Evolutionary conservation across 164 flowering plant species (phyloP), one percentile per base, ranked within the genome.

Genomic region (Hamamelis virginiana): DNA sequence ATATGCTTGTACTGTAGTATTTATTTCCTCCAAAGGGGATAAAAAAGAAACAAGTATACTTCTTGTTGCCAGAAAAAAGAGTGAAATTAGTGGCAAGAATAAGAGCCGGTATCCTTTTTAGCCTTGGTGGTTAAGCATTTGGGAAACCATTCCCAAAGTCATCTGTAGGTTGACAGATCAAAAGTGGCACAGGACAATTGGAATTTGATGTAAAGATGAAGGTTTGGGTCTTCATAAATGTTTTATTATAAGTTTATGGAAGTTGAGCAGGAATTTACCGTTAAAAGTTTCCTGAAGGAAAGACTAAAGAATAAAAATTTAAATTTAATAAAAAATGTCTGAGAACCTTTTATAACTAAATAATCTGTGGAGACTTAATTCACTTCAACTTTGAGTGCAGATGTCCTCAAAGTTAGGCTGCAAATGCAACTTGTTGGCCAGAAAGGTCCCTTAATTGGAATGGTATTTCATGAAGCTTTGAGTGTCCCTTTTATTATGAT

Each of bases 351-450:
- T 48, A 8, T 58, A 26, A 18, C 5, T 18, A 25, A 26, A 21
- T 4, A 9, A 26, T n/a, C 15, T 14, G 10, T 60, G 11, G 59
- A 5, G 55, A 5, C 25, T 65, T 66, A 57, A 62, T 68, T 59
- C 26, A 18, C n/a, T n/a, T 73, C 45, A 51, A 12, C 41, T 69
- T 74, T 75, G 25, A 58, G 59, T 82, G 86, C 90, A 95, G 98
- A 95, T 91, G 98, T 95, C 66, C 85, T 92, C 66, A 95, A 92
- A 83, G 98, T 95, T 55, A 84, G 98, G 80, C 83, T 91, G 69
- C 98, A 95, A 80, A 95, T 91, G 97, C 98, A 92, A 82, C 97
- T 86, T 66, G 91, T 88, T 75, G 98, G 98, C 65, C 92, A 88
- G 75, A 91, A 74, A 79, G 98, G 94, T 62, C 97, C 97, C 33